phyloP scores from a whole-genome alignment of 345 rosid genomes.

The Ceriops decandra region DNA sequence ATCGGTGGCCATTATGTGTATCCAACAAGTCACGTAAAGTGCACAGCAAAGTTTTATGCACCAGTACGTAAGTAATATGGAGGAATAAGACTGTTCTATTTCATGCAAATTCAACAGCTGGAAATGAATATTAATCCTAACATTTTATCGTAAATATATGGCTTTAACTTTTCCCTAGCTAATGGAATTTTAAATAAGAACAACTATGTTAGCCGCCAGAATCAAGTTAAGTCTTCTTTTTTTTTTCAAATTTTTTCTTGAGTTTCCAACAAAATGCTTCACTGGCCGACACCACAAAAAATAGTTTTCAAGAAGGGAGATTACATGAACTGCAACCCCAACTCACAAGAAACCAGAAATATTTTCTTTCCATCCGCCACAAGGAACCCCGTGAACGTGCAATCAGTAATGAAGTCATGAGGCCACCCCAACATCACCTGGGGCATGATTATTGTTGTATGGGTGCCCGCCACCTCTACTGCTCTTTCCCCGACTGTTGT shows the following conservation, averaged over 20 bases:
- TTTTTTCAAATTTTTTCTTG: neutral
- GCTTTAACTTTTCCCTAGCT: no score
- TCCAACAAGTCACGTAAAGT: no score
- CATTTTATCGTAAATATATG: no score
- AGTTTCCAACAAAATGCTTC: neutral
- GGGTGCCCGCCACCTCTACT: constrained; percentile 52
- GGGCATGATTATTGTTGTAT: constrained; percentile 41
- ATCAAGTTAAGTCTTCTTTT: neutral
- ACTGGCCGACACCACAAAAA: neutral
- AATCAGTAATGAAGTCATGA: constrained; percentile 23
- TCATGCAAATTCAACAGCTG: no score
- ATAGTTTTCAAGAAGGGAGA: constrained; percentile 2
- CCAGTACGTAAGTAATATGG: no score
- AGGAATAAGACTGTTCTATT: no score
- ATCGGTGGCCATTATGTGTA: no score
- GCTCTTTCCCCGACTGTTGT: constrained; percentile 62
- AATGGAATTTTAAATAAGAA: no score
- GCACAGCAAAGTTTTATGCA: no score
- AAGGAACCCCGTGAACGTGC: neutral
- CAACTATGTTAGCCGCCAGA: neutral
- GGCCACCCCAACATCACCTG: constrained; percentile 46
- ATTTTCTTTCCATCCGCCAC: constrained; percentile 7
- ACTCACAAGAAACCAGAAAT: constrained; percentile 1
- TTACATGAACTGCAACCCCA: neutral
- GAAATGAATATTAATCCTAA: no score